These are phyloP conservation scores for Ophiostoma perfectum DNA, from an alignment of 2,329 filamentous ascomycete genomes.

Conservation along the genomic window DNA sequence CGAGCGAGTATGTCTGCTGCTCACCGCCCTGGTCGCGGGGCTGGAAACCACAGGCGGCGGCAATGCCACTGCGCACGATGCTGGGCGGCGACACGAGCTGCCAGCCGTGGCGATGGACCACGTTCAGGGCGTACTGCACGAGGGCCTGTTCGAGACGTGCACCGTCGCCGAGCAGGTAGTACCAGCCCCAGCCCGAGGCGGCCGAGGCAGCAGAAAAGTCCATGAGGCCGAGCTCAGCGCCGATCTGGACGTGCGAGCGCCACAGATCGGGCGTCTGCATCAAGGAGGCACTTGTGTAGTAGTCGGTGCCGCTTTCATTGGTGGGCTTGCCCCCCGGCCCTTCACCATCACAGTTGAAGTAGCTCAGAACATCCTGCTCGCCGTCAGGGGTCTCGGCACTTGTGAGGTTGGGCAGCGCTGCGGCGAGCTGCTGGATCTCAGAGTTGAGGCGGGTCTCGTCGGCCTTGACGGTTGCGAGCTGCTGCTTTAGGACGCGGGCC, in stretches of 20 bases:
- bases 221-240: slow-evolving; percentile 76
- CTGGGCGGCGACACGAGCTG: slow-evolving; percentile 75
- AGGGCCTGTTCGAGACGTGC: slow-evolving; percentile 93
- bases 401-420: slow-evolving; percentile 81
- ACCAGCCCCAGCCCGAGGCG: slow-evolving; percentile 96
- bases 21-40: slow-evolving; percentile 86
- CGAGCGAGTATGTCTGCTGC: slow-evolving; percentile 81
- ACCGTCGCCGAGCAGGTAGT: slow-evolving; percentile 87
- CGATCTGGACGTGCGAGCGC: slow-evolving; percentile 81
- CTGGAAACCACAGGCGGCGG: slow-evolving; percentile 86
- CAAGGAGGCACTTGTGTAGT: slow-evolving; percentile 1
- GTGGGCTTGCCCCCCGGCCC: slow-evolving; percentile 26
- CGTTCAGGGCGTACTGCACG: slow-evolving; percentile 73
- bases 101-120: slow-evolving; percentile 72
- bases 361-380: slow-evolving; percentile 60
- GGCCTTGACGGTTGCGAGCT: slow-evolving; percentile 55
- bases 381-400: slow-evolving; percentile 69
- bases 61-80: slow-evolving; percentile 87
- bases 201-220: slow-evolving; percentile 78
- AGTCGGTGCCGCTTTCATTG: neutral
- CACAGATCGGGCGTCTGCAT: slow-evolving; percentile 33
- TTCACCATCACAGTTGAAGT: slow-evolving; percentile 69
- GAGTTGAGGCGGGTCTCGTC: slow-evolving; percentile 53
- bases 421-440: slow-evolving; percentile 69
- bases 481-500: slow-evolving; percentile 58